A percentile compares a stretch with the other conserved stretches of the same genome.
Evolutionary conservation across 2,329 filamentous ascomycete genomes (phyloP).

Genomic region (Pyrenochaeta sp.): DNA sequence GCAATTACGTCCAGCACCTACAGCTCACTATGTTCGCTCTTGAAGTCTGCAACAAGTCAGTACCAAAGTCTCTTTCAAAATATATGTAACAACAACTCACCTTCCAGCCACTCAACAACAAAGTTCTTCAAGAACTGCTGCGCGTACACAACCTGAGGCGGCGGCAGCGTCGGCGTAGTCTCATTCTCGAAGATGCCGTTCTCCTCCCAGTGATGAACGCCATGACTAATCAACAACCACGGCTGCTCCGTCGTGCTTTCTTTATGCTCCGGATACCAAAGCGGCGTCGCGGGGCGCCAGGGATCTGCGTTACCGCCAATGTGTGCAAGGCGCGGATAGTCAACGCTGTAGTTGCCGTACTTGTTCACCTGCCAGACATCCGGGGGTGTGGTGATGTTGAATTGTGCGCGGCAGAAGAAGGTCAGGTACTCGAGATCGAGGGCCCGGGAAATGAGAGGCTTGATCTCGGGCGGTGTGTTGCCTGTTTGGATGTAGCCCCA

Average conservation of each 20-base stretch:
- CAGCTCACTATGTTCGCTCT: constrained; percentile 17
- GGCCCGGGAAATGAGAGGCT: constrained; percentile 76
- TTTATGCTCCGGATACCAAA: constrained; percentile 69
- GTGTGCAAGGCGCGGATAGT: constrained; percentile 77
- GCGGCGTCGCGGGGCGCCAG: constrained; percentile 78
- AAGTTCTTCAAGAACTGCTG: constrained; percentile 68
- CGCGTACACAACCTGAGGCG: constrained; percentile 64
- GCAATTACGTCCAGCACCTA: not conserved
- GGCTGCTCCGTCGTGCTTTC: constrained; percentile 71
- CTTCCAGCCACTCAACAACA: constrained; percentile 72
- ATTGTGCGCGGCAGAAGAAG: constrained; percentile 70
- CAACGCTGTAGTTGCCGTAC: constrained; percentile 76
- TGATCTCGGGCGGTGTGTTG: constrained; percentile 68
- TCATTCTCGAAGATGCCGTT: constrained; percentile 72
- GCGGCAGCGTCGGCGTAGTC: constrained; percentile 66
- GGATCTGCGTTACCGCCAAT: constrained; percentile 82
- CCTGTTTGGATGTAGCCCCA: constrained; percentile 85
- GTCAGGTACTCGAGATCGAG: constrained; percentile 70
- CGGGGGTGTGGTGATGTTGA: constrained; percentile 72
- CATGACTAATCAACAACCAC: constrained; percentile 75
- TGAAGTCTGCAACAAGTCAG: constrained; percentile 15
- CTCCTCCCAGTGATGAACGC: constrained; percentile 84
- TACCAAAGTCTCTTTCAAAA: not conserved
- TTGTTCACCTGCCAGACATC: constrained; percentile 75
- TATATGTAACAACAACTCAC: constrained; percentile 12